phyloP scores from a whole-genome alignment of 352 stramenopile genomes.

The Phytopythium delawarense region DNA sequence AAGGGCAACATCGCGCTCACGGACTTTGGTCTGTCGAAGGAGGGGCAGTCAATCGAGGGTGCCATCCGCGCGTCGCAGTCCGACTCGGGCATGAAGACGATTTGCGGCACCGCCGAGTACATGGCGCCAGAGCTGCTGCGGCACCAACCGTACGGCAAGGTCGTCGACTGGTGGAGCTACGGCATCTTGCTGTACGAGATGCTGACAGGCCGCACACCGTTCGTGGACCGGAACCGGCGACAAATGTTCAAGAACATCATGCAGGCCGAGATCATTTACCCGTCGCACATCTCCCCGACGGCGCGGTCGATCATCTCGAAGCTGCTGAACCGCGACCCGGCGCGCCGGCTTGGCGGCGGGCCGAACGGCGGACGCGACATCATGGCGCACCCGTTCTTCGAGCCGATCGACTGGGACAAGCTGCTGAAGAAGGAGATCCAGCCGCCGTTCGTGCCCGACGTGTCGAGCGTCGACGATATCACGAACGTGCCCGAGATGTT shows the following conservation, averaged over 20 bases:
- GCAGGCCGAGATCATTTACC: conserved; percentile 85
- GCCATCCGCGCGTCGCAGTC: conserved; percentile 79
- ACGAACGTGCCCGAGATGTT: conserved; percentile 90
- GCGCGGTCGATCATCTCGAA: conserved; percentile 80
- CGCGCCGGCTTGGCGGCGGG: conserved; percentile 88
- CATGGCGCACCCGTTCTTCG: conserved; percentile 86
- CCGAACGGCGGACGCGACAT: conserved; percentile 83
- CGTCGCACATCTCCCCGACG: conserved; percentile 75
- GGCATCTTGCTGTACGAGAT: conserved; percentile 88
- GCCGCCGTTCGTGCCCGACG: conserved; percentile 75
- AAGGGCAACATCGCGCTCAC: conserved; percentile 86
- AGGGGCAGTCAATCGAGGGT: conserved; percentile 77
- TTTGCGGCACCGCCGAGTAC: conserved; percentile 87
- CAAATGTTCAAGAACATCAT: conserved; percentile 93
- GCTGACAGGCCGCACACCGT: conserved; percentile 83
- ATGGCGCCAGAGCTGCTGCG: conserved; percentile 84
- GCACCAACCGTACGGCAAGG: conserved; percentile 85
- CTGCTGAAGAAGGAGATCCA: conserved; percentile 82
- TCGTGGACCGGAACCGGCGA: conserved; percentile 83
- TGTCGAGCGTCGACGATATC: conserved; percentile 78
- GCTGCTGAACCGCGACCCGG: conserved; percentile 93
- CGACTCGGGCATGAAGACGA: conserved; percentile 85
- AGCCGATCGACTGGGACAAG: conserved; percentile 84
- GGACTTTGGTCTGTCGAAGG: conserved; percentile 87
- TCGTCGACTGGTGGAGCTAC: conserved; percentile 90